phyloP scores from a whole-genome alignment of 805 yeast genomes.

The Yamadazyma ubonensis region DNA sequence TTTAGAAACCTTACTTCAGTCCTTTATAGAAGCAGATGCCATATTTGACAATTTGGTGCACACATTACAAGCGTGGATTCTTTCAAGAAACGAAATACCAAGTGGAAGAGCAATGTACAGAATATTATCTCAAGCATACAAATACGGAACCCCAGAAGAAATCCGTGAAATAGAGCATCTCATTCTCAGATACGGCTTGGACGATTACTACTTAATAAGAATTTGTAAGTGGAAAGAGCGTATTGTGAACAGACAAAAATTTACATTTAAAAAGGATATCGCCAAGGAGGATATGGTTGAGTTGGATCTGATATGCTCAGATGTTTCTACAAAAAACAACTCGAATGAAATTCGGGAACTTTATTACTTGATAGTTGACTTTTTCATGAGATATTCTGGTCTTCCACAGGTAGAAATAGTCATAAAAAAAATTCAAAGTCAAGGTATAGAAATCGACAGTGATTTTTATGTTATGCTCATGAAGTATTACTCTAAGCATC shows the following conservation, averaged over 20 bases:
- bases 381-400: conserved; percentile 28
- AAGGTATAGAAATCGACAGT: conserved; percentile 21
- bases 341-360: conserved; percentile 18
- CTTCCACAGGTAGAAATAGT: conserved; percentile 28
- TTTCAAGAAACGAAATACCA: conserved; percentile 21
- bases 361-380: conserved; percentile 28
- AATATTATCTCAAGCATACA: conserved; percentile 28
- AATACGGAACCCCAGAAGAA: conserved; percentile 30
- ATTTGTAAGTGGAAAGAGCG: conserved; percentile 22
- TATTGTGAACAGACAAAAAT: conserved; percentile 27
- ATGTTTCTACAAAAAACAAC: background rate
- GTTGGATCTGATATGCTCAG: conserved; percentile 16
- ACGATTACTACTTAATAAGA: conserved; percentile 24
- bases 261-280: conserved; percentile 25
- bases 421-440: conserved; percentile 24
- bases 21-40: conserved; percentile 27
- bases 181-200: conserved; percentile 20
- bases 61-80: conserved; percentile 28
- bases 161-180: conserved; percentile 20
- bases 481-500: conserved; percentile 24
- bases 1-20: conserved; percentile 26
- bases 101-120: conserved; percentile 26
- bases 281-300: conserved; percentile 23
- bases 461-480: conserved; percentile 24
- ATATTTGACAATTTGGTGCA: conserved; percentile 29